A percentile compares a stretch with the other conserved stretches of the same genome.
Evolutionary conservation across 306 rosid species (phyloP).

Genomic region (Cicer bijugum): DNA sequence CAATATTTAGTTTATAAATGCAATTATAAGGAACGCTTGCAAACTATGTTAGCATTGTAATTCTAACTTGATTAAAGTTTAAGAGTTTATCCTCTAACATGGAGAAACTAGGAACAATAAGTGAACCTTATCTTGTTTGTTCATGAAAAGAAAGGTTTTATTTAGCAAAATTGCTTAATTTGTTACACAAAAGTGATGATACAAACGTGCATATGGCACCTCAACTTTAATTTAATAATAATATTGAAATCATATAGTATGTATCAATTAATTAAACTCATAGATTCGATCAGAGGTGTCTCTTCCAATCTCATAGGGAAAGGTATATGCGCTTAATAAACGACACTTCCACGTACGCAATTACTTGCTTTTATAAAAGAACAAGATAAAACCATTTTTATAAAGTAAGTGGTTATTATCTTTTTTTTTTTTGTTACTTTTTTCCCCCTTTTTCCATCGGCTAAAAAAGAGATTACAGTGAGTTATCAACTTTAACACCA

Average conservation of each 20-base stretch:
- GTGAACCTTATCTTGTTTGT: constrained; percentile 44
- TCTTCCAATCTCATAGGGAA: constrained; percentile 50
- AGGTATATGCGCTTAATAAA: constrained; percentile 37
- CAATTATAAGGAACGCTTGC: too few species aligned
- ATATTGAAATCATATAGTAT: constrained; percentile 1
- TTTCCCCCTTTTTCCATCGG: constrained; percentile 26
- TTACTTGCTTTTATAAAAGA: constrained; percentile 52
- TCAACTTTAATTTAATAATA: constrained; percentile 28
- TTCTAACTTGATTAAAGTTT: too few species aligned
- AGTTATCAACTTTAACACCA: constrained; percentile 44
- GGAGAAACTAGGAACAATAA: background rate
- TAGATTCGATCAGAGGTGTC: constrained; percentile 23
- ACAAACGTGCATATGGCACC: constrained; percentile 27
- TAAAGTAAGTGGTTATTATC: constrained; percentile 38
- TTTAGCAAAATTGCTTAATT: background rate
- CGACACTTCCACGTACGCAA: constrained; percentile 32
- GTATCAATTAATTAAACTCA: background rate
- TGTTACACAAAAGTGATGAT: constrained; percentile 15
- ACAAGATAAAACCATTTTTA: constrained; percentile 45
- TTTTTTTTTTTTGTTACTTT: constrained; percentile 18
- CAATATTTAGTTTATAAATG: too few species aligned
- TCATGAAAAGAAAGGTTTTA: background rate
- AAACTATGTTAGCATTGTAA: too few species aligned
- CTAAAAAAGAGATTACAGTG: constrained; percentile 33
- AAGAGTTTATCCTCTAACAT: too few species aligned